Conservation (phyloP, 768 basidiomycete species). For the Agrocybe pediades region DNA sequence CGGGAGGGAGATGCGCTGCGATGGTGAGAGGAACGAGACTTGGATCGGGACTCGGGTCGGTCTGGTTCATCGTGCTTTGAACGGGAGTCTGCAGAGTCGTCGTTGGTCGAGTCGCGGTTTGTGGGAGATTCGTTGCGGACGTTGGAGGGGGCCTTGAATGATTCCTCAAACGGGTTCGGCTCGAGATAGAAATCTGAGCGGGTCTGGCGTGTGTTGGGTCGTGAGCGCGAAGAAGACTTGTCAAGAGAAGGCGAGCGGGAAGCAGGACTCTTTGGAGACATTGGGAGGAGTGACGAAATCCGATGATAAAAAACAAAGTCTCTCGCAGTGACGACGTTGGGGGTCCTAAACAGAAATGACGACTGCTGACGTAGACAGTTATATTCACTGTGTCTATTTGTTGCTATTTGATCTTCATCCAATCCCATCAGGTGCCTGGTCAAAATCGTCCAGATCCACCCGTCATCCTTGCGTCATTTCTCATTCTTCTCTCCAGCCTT, state of each 20-base stretch:
- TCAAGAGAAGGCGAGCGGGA: conserved; percentile 31
- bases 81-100: conserved; percentile 25
- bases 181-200: conserved; percentile 76
- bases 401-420: conserved; percentile 35
- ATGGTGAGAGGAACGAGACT: conserved; percentile 34
- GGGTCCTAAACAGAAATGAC: conserved; percentile 44
- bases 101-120: conserved; percentile 29
- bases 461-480: conserved; percentile 27
- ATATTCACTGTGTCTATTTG: conserved; percentile 42
- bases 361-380: conserved; percentile 53
- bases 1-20: conserved; percentile 51
- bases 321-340: conserved; percentile 29
- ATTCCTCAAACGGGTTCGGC: conserved; percentile 94
- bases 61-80: conserved; percentile 18
- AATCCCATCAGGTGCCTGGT: conserved; percentile 23
- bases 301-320: background rate
- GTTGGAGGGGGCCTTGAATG: conserved; percentile 71
- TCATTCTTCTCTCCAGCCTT: background rate
- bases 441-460: conserved; percentile 14
- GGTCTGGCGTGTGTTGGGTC: conserved; percentile 42
- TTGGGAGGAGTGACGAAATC: conserved; percentile 17
- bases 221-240: conserved; percentile 15
- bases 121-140: conserved; percentile 42
- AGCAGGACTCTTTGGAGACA: conserved; percentile 38
- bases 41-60: conserved; percentile 23